Conservation (phyloP, 2,329 filamentous ascomycete genomes). For the Botryotinia globosa region DNA sequence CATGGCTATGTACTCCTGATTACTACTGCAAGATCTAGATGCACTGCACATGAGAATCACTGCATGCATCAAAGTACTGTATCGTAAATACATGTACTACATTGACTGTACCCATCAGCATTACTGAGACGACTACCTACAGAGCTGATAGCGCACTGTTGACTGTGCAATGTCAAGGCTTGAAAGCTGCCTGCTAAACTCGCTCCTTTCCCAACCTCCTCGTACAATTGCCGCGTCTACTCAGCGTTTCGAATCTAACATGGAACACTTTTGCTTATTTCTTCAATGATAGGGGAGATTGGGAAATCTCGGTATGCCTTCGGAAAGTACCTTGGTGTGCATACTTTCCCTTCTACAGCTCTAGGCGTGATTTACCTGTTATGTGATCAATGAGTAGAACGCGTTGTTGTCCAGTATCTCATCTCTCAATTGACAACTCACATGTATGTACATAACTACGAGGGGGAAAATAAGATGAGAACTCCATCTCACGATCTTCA, state of each 20-base stretch:
- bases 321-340: background rate
- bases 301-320: background rate
- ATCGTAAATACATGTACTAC: background rate
- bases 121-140: background rate
- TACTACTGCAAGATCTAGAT: constrained; percentile 7
- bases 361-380: background rate
- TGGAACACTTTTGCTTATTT: background rate
- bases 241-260: background rate
- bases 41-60: constrained; percentile 8
- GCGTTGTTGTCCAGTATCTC: background rate
- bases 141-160: constrained; percentile 9
- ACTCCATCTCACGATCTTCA: constrained; percentile 7
- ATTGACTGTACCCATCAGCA: background rate
- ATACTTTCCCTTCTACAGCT: background rate
- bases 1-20: background rate
- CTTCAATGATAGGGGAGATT: background rate
- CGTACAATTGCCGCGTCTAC: constrained; percentile 1
- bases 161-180: background rate
- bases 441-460: background rate
- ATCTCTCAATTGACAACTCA: constrained; percentile 10
- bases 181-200: constrained; percentile 1
- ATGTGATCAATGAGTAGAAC: background rate
- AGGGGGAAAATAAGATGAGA: background rate
- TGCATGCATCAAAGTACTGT: constrained; percentile 3
- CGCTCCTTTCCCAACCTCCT: constrained; percentile 10